These are phyloP conservation scores for Aspergillus ochraceoroseus DNA, from an alignment of 2,329 filamentous ascomycete genomes.

Conservation along the genomic window DNA sequence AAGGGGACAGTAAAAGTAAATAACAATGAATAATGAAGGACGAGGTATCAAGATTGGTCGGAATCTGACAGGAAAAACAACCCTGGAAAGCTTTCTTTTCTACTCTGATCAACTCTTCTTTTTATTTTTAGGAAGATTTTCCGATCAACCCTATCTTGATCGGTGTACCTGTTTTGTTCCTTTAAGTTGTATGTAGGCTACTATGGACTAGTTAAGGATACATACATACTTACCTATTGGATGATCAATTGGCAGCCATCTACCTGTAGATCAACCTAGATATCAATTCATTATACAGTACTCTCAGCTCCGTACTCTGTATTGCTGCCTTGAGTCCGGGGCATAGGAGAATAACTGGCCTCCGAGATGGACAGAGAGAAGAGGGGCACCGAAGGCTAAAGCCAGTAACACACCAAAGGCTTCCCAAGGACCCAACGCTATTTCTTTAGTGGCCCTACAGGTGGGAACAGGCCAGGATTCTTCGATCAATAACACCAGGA, in stretches of 20 bases:
- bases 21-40: slow-evolving; percentile 14
- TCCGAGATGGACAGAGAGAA: slow-evolving; percentile 5
- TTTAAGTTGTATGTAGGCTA: too few species aligned
- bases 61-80: background rate
- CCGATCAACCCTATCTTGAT: slow-evolving; percentile 12
- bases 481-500: slow-evolving; percentile 3
- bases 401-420: slow-evolving; percentile 1
- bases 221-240: slow-evolving; percentile 1
- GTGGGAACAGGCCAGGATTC: slow-evolving; percentile 15
- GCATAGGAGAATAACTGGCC: slow-evolving; percentile 6
- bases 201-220: too few species aligned
- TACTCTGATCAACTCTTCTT: slow-evolving; percentile 3
- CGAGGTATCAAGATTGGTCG: background rate
- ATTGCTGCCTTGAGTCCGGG: slow-evolving; percentile 12
- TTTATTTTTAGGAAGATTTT: slow-evolving; percentile 2
- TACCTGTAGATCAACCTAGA: too few species aligned
- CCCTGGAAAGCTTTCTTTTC: too few species aligned
- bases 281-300: too few species aligned
- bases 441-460: slow-evolving; percentile 20
- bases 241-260: too few species aligned
- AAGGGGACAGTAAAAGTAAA: too few species aligned
- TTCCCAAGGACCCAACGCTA: too few species aligned
- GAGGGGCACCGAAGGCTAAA: slow-evolving; percentile 11
- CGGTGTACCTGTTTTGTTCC: slow-evolving; percentile 8
- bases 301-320: too few species aligned